Evolutionary conservation across 2,329 filamentous ascomycete genomes (phyloP), one percentile per base, ranked within the genome.

Genomic region (Colletotrichum tofieldiae): DNA sequence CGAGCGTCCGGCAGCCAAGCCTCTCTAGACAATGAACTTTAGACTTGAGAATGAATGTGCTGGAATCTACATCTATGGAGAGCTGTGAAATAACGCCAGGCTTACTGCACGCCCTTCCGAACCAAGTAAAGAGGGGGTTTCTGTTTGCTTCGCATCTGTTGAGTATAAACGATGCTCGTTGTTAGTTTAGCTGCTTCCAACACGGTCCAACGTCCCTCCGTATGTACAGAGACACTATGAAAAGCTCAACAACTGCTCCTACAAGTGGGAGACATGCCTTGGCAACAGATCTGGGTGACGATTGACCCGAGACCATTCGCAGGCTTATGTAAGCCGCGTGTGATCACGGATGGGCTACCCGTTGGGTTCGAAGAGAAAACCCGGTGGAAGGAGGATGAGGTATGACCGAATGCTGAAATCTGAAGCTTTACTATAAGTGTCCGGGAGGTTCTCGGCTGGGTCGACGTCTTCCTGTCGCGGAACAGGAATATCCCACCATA

Each of bases 281-380:
- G 35, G 26, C 16, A 51, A 43, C n/a, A 37, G 49, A 37, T 29
- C n/a, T 51, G 45, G 45, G 26, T 43, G 54, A 32, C 54, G 35
- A 60, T 37, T 66, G 45, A 54, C 32, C 11, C n/a, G n/a, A 26
- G 16, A 32, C 43, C 16, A 18, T n/a, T 14, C 11, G 0, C 5
- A 43, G 45, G 67, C 35, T 47, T 60, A 66, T 55, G 45, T 60
- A 55, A 61, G 39, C 39, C 39, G 18, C 41, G 23, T 45, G 43
- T 12, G 35, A 26, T 47, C 26, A 37, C 62, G 29, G 39, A 41
- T 5, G n/a, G 4, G 41, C 9, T 14, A n/a, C 7, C 18, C 3
- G 5, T 18, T 16, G 41, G 63, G 23, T 16, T 58, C 16, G n/a
- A 29, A n/a, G 37, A 8, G 3, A 14, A 37, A 12, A 18, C 29